These are phyloP conservation scores for Cucurbita argyrosperma DNA, from an alignment of 306 rosid species.

Conservation along the genomic window DNA sequence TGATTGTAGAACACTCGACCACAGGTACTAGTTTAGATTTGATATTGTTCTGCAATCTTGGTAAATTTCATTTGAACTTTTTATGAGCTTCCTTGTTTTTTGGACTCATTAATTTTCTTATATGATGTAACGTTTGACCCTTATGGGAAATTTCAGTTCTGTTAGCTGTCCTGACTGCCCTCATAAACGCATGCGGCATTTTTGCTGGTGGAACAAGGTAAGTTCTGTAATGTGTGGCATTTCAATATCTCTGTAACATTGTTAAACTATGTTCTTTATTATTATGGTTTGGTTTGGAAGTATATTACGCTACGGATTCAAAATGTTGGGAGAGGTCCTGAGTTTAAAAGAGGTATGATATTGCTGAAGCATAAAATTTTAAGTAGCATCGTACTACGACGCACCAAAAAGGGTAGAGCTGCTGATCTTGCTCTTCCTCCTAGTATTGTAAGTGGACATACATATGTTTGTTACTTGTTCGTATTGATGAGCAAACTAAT, in stretches of 20 bases:
- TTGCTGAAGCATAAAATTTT: conserved; percentile 64
- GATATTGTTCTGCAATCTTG: background rate
- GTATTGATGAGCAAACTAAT: background rate
- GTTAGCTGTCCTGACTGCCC: conserved; percentile 39
- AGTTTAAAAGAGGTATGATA: conserved; percentile 57
- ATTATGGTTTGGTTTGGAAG: conserved; percentile 30
- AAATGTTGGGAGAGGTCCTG: conserved; percentile 9
- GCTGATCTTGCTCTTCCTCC: conserved; percentile 95
- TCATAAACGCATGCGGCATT: conserved; percentile 73
- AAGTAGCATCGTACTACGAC: conserved; percentile 56
- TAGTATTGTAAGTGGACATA: conserved; percentile 53
- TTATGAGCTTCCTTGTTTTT: background rate
- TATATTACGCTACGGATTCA: conserved; percentile 57
- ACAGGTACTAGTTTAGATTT: conserved; percentile 35
- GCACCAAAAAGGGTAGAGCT: conserved; percentile 86
- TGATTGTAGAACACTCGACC: conserved; percentile 77
- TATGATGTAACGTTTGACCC: background rate
- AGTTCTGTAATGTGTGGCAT: conserved; percentile 17
- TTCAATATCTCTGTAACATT: background rate
- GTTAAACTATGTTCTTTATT: background rate
- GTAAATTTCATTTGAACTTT: background rate
- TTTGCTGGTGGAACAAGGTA: conserved; percentile 98
- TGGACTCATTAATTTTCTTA: background rate
- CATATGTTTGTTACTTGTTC: background rate
- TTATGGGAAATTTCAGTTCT: background rate